A percentile compares a stretch with the other conserved stretches of the same genome.
Evolutionary conservation across 768 basidiomycete genomes (phyloP).

Genomic region (Mycena crocata): DNA sequence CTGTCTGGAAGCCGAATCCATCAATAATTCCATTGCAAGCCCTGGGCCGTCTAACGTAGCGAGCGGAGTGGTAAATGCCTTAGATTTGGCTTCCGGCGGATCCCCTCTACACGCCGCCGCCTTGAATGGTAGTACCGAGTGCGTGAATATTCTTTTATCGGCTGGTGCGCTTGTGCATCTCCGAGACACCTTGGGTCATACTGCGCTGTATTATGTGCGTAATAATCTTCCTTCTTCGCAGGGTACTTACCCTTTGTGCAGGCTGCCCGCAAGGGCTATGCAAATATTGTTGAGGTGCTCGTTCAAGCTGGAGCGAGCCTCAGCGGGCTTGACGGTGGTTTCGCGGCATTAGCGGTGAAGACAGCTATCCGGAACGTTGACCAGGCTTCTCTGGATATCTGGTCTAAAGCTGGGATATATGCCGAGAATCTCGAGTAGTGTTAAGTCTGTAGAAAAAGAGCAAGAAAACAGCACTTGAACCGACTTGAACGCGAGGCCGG

Average conservation of each 20-base stretch:
- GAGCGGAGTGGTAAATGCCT: slow-evolving; percentile 79
- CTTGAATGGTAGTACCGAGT: slow-evolving; percentile 67
- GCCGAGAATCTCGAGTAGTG: background rate
- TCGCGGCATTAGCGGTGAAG: slow-evolving; percentile 59
- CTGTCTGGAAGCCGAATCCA: slow-evolving; percentile 59
- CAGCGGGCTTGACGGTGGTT: slow-evolving; percentile 75
- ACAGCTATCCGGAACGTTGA: slow-evolving; percentile 55
- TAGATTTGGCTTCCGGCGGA: slow-evolving; percentile 77
- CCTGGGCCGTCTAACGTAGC: slow-evolving; percentile 53
- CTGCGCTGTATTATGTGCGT: slow-evolving; percentile 84
- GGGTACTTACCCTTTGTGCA: no score
- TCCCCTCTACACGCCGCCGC: slow-evolving; percentile 86
- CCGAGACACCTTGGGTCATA: slow-evolving; percentile 84
- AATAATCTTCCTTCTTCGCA: slow-evolving; percentile 6
- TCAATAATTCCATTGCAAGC: slow-evolving; percentile 38
- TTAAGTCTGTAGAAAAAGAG: no score
- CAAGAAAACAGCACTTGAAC: no score
- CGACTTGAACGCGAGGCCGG: no score
- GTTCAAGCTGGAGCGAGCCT: slow-evolving; percentile 81
- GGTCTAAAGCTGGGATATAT: slow-evolving; percentile 65
- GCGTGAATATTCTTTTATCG: slow-evolving; percentile 65
- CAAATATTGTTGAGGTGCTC: slow-evolving; percentile 69
- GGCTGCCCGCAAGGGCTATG: slow-evolving; percentile 82
- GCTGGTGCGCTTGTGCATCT: slow-evolving; percentile 87
- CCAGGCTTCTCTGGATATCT: slow-evolving; percentile 57